Conservation (phyloP, 1,284 basidiomycete species). For the Ustilago esculenta region DNA sequence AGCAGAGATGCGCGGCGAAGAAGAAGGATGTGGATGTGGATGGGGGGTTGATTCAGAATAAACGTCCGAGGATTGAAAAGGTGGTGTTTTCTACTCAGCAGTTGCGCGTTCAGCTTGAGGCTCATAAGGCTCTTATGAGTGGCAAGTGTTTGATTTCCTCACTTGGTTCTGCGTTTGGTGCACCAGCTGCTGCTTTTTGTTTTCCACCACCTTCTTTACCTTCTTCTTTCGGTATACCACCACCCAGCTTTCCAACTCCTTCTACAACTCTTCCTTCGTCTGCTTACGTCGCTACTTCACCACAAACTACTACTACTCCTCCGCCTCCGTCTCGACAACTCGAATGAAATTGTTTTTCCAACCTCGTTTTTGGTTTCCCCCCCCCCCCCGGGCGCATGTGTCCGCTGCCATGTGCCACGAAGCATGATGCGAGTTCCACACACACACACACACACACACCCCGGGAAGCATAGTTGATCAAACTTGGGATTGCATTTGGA, state of each 20-base stretch:
- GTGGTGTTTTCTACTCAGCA: conserved; percentile 77
- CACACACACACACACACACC: too few relatives aligned
- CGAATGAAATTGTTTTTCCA: too few relatives aligned
- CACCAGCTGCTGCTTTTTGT: conserved; percentile 33
- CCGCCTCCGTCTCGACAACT: too few relatives aligned
- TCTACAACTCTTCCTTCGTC: conserved; percentile 33
- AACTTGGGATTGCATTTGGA: too few relatives aligned
- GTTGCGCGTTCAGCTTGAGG: conserved; percentile 82
- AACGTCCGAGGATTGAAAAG: conserved; percentile 85
- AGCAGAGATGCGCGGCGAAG: conserved; percentile 73
- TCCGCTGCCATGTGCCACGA: too few relatives aligned
- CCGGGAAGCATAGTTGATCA: too few relatives aligned
- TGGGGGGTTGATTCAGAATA: conserved; percentile 74
- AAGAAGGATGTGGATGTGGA: conserved; percentile 30
- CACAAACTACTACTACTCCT: too few relatives aligned
- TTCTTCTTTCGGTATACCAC: conserved; percentile 16
- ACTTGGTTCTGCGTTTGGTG: conserved; percentile 24
- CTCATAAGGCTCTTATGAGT: conserved; percentile 93
- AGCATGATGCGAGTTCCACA: too few relatives aligned
- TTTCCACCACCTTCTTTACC: conserved; percentile 33
- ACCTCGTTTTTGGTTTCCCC: too few relatives aligned
- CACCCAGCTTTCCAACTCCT: conserved; percentile 34
- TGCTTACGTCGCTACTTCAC: conserved; percentile 20
- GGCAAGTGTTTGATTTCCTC: conserved; percentile 67
- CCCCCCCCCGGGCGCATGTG: too few relatives aligned